Evolutionary conservation across 768 basidiomycete species (phyloP), one percentile per base, ranked within the genome.

Genomic region (Chalciporus chontae): DNA sequence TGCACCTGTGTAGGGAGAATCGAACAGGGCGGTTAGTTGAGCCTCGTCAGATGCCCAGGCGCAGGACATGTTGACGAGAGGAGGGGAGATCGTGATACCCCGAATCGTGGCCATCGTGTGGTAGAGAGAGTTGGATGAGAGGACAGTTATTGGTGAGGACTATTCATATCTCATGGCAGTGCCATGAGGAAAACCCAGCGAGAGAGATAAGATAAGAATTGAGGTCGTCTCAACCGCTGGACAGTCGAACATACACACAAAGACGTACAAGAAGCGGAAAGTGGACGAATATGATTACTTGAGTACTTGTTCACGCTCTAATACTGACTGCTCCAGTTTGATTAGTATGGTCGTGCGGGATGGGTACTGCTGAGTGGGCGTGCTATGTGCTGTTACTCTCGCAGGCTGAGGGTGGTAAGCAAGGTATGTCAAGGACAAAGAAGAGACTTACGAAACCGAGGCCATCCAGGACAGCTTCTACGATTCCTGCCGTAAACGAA

Each of bases 401-500:
- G 95, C 93, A 24, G 96, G 95, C 95, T 98, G 62, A 41, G 49
- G 43, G 24, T 11, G 53, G 39, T 55, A 54, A 58, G 58, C 43
- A 7, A 54, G 37, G 26, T 13, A 50, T 24, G 38, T 13, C 24
- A 8, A 45, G 42, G 55, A 40, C 29, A 15, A 39, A 17, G 24
- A 32, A 8, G 47, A 5, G n/a, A 81, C 92, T 63, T 64, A 96
- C 94, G 59, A 98, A 93, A 51, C 92, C 90, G 21, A 95, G 75
- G 1, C 93, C 94, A 65, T 97, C 94, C 55, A 97, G 75, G 14
- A 95, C 91, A 10, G 94, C 96, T 70, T 99, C 96, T 11, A 99
- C 95, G 43, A 99, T 85, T 1, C 96, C 96, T 10, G 96, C 96
- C 0, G 93, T 92, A 64, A 95, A 89, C 3, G 96, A 97, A n/a